A percentile compares a stretch with the other conserved stretches of the same genome.
Conservation (phyloP, 1,139 yeast species). For the Pneumocystis canis region DNA sequence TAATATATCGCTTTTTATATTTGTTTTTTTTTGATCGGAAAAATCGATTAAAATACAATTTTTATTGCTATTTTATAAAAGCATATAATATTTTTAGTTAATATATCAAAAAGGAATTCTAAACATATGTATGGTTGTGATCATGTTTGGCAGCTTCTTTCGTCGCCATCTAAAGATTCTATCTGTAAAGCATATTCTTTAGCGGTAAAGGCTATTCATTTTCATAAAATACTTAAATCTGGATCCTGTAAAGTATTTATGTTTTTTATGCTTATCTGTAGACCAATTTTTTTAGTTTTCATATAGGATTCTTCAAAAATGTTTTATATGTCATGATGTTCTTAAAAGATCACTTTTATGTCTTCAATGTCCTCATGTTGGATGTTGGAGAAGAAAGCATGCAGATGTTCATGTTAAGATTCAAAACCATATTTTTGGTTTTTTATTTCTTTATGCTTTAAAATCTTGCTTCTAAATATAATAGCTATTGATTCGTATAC, state of each 20-base stretch:
- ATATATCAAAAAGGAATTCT: neutral
- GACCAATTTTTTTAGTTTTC: neutral
- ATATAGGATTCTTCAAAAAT: slow-evolving; percentile 1
- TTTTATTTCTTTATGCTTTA: slow-evolving; percentile 21
- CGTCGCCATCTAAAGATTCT: neutral
- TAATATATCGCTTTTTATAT: no score
- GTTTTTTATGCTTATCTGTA: neutral
- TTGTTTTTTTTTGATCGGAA: neutral
- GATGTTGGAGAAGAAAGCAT: slow-evolving; percentile 50
- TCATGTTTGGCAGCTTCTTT: neutral
- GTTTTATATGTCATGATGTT: slow-evolving; percentile 13
- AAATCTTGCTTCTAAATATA: slow-evolving; percentile 15
- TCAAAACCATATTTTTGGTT: slow-evolving; percentile 59
- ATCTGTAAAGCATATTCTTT: neutral
- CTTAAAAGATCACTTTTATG: slow-evolving; percentile 43
- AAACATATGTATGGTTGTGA: neutral
- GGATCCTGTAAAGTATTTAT: neutral
- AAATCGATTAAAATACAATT: neutral
- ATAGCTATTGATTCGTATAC: slow-evolving; percentile 36
- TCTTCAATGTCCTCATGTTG: slow-evolving; percentile 69
- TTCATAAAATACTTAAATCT: neutral
- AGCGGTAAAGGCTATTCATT: neutral
- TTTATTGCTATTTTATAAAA: neutral
- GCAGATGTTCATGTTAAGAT: slow-evolving; percentile 46
- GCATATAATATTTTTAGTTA: neutral